Evolutionary conservation across 768 basidiomycete genomes (phyloP).

Genomic region (Hericium erinaceus): DNA sequence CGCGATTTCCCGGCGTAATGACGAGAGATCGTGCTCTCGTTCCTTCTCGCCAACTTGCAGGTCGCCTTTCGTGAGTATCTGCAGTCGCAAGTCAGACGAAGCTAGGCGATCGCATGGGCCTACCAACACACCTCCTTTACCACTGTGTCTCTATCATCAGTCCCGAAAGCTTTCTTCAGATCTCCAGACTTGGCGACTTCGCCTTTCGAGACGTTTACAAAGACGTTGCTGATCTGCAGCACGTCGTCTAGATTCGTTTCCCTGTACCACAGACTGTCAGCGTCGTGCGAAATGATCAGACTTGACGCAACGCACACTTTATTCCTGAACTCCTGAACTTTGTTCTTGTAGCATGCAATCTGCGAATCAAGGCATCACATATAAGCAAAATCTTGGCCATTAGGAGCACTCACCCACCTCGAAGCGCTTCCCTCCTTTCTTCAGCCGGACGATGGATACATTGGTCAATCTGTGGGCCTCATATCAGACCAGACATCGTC

Average conservation of each 20-base stretch:
- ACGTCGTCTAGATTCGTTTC: constrained; percentile 94
- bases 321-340: constrained; percentile 92
- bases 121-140: constrained; percentile 62
- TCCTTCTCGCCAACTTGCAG: constrained; percentile 97
- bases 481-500: not conserved
- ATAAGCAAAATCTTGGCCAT: not conserved
- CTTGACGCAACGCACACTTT: constrained; percentile 56
- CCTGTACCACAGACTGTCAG: constrained; percentile 27
- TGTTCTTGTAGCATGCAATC: constrained; percentile 99
- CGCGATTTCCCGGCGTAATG: constrained; percentile 82
- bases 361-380: constrained; percentile 16
- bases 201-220: constrained; percentile 93
- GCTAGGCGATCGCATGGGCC: not conserved
- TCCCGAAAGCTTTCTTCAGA: constrained; percentile 87
- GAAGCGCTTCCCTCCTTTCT: constrained; percentile 96
- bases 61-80: constrained; percentile 96
- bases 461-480: constrained; percentile 71
- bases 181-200: constrained; percentile 85
- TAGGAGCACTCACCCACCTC: constrained; percentile 51
- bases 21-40: constrained; percentile 74
- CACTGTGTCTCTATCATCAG: constrained; percentile 56
- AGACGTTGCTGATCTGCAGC: constrained; percentile 92
- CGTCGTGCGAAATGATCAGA: not conserved
- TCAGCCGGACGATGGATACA: constrained; percentile 90
- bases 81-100: not conserved